Base-by-base conservation (phyloP, 139 green algal genomes). In the Coelastrella sp. region DNA sequence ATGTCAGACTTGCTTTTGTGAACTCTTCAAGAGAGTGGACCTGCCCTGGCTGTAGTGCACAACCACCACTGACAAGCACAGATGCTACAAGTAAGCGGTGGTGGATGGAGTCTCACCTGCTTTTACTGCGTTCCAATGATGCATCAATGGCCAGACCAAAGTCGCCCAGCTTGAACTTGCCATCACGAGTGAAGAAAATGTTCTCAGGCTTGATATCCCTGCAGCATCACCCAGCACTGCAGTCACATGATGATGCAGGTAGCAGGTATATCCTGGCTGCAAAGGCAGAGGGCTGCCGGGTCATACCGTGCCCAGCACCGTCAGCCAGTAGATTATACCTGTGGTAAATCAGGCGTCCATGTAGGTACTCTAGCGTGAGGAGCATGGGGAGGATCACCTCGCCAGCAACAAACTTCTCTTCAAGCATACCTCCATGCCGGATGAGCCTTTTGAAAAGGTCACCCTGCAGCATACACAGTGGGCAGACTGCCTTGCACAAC, bases 141-240 rank as follows among this genome's bases (percentile, higher is more conserved):
- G 88, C 82, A 75, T 94, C 87, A n/a, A 95, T 92, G 75, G 93
- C 93, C 63, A 95, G 84, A 10, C 93, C 93, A 93, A 95, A 95
- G 79, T 95, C 93, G 12, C 89, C 91, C 56, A 95, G 87, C 78
- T 90, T 93, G 58, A 95, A 88, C 68, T 66, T 20, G 24, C 87
- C 90, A 22, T 92, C 87, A 58, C 25, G 11, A 0, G 73, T 91
- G 88, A 95, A 92, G 74, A 95, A 93, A n/a, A 95, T 90, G 74
- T 95, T 95, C 81, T 94, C 92, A 15, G 93, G 92, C 87, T 91
- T 91, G 70, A 91, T 91, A 81, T 91, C 88, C 57, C 88, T 85
- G 79, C 57, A 85, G 56, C 15, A 57, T 83, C 78, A 83, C 25
- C 78, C 56, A 57, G 11, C 14, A 15, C 12, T 63, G 27, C 14